Percentiles rank a stretch among this genome's conserved stretches.
Evolutionary conservation across 2,329 filamentous ascomycete genomes (phyloP).

Genomic region (Dendryphion nanum): DNA sequence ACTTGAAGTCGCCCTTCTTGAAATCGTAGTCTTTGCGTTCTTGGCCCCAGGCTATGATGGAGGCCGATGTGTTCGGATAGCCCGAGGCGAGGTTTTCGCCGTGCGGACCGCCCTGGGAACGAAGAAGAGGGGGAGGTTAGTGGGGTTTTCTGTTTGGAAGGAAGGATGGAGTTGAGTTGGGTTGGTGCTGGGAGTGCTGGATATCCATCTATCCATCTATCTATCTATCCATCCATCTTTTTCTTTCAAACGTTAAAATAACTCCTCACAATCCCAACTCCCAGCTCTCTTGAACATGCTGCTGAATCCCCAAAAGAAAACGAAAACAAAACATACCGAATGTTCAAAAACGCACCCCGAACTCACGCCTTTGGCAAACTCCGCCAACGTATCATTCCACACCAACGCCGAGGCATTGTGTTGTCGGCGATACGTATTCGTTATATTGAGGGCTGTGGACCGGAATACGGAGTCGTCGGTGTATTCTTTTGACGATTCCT

Average conservation of each 20-base stretch:
- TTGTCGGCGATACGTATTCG: slow-evolving; percentile 63
- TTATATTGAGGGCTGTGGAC: slow-evolving; percentile 60
- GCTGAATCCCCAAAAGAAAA: slow-evolving; percentile 3
- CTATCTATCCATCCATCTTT: slow-evolving; percentile 1
- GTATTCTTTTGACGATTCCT: slow-evolving; percentile 27
- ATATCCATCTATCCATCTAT: no score
- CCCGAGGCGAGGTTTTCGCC: slow-evolving; percentile 75
- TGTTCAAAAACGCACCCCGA: slow-evolving; percentile 52
- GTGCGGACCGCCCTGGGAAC: slow-evolving; percentile 58
- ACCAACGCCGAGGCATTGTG: slow-evolving; percentile 59
- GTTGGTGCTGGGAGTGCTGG: no score
- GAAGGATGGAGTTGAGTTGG: no score
- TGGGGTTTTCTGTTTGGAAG: no score
- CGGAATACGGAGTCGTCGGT: slow-evolving; percentile 44
- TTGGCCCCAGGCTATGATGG: slow-evolving; percentile 66
- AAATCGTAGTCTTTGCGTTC: slow-evolving; percentile 63
- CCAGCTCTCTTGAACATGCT: not conserved
- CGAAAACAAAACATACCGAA: slow-evolving; percentile 36
- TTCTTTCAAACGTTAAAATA: not conserved
- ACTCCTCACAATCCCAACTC: no score
- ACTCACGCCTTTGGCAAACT: slow-evolving; percentile 55
- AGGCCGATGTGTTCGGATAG: slow-evolving; percentile 57
- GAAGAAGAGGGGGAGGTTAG: no score
- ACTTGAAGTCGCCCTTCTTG: slow-evolving; percentile 41
- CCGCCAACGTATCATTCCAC: slow-evolving; percentile 66